These are phyloP conservation scores for Microdochium trichocladiopsis DNA, from an alignment of 2,329 filamentous ascomycete genomes.

Conservation along the genomic window DNA sequence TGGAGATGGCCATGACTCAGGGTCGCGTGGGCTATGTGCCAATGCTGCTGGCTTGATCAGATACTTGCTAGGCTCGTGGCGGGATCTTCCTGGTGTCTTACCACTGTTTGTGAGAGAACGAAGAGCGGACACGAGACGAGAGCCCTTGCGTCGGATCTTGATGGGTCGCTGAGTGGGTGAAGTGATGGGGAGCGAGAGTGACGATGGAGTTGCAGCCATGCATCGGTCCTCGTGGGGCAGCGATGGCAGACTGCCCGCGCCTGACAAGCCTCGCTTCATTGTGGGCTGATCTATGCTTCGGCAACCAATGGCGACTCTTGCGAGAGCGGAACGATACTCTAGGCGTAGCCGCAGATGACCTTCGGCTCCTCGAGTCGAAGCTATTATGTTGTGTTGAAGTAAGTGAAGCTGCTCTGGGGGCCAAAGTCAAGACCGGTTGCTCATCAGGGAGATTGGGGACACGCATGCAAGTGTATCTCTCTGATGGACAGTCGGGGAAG, in stretches of 20 bases:
- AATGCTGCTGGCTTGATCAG: neutral
- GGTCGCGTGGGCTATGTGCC: neutral
- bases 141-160: slow-evolving; percentile 32
- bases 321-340: neutral
- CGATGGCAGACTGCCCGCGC: slow-evolving; percentile 9
- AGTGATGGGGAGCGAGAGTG: slow-evolving; percentile 15
- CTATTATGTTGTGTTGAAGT: neutral
- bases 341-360: neutral
- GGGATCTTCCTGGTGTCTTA: no score
- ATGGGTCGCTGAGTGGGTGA: slow-evolving; percentile 18
- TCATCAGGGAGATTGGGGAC: no score
- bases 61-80: no score
- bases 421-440: no score
- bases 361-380: neutral
- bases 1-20: neutral
- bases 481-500: no score
- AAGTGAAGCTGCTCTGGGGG: neutral
- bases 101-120: slow-evolving; percentile 32
- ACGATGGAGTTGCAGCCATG: slow-evolving; percentile 9
- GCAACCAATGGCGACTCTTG: neutral
- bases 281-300: slow-evolving; percentile 2
- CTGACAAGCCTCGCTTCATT: slow-evolving; percentile 16
- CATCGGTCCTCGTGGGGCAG: slow-evolving; percentile 10
- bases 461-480: no score
- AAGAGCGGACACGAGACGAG: slow-evolving; percentile 32